phyloP scores from a whole-genome alignment of 371 early-diverging fungal species.

The Rhizopus delemar region DNA sequence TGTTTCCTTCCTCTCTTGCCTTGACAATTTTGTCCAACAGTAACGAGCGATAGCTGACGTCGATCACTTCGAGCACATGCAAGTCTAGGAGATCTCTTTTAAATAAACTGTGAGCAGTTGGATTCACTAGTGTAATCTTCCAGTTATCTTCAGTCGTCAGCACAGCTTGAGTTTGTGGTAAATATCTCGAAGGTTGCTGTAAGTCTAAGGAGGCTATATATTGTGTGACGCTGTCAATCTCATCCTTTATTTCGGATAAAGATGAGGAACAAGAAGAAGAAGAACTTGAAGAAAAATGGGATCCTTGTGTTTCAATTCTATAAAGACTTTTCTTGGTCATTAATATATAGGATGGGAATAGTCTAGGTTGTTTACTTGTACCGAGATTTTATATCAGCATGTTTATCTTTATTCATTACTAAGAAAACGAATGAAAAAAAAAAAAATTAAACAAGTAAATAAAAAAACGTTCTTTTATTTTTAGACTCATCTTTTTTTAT shows the following conservation, averaged over 20 bases:
- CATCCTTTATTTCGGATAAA: neutral
- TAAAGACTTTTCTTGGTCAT: neutral
- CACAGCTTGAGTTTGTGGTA: constrained; percentile 67
- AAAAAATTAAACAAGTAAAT: neutral
- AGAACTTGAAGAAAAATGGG: neutral
- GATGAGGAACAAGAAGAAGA: neutral
- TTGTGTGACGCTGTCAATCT: neutral
- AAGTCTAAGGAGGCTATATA: neutral
- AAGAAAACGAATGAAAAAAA: constrained; percentile 1
- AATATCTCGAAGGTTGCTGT: constrained; percentile 37
- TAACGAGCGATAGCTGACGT: constrained; percentile 49
- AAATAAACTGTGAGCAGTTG: constrained; percentile 40
- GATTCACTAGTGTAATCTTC: constrained; percentile 62
- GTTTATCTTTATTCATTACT: neutral
- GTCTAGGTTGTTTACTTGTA: neutral
- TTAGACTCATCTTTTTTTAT: no score
- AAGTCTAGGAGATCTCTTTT: constrained; percentile 41
- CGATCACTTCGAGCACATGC: constrained; percentile 56
- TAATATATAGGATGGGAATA: neutral
- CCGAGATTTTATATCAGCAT: neutral
- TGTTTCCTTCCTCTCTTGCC: constrained; percentile 39
- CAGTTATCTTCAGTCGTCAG: constrained; percentile 62
- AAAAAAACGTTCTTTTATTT: neutral
- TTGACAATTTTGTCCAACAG: constrained; percentile 45
- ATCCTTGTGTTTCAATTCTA: neutral